A percentile compares a stretch with the other conserved stretches of the same genome.
These are phyloP conservation scores for Sclerotinia glacialis DNA, from an alignment of 2,329 filamentous ascomycete genomes.

Conservation along the genomic window DNA sequence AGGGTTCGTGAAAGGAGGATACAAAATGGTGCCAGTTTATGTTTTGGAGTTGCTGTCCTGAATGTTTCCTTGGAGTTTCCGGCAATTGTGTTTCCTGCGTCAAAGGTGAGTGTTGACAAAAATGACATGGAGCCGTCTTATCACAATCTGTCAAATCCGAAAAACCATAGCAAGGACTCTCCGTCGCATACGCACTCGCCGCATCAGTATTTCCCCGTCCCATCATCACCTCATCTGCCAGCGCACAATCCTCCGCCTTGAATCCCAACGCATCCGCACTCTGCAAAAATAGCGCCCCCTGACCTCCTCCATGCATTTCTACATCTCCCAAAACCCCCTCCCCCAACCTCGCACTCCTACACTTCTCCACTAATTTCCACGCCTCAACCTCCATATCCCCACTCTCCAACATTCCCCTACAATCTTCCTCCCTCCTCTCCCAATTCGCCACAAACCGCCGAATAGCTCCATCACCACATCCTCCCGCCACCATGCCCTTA, in stretches of 20 bases:
- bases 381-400: neutral
- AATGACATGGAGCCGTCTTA: neutral
- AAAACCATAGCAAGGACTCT: neutral
- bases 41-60: neutral
- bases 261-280: neutral
- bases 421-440: conserved; percentile 7
- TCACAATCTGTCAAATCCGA: neutral
- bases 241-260: too few relatives aligned
- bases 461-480: neutral
- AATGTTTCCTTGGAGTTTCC: neutral
- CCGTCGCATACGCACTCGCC: neutral
- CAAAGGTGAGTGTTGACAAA: neutral
- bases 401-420: conserved; percentile 6
- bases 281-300: too few relatives aligned
- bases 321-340: neutral
- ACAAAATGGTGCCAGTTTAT: neutral
- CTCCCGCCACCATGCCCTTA: neutral
- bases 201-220: neutral
- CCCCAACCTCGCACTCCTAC: conserved; percentile 8
- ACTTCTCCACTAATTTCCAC: conserved; percentile 3
- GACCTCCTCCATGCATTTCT: neutral
- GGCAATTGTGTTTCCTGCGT: neutral
- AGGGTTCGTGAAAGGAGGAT: neutral
- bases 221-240: neutral
- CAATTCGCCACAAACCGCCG: conserved; percentile 2